Evolutionary conservation across 257 asterid species (phyloP), one percentile per base, ranked within the genome.

Genomic region (Gentiana straminea): DNA sequence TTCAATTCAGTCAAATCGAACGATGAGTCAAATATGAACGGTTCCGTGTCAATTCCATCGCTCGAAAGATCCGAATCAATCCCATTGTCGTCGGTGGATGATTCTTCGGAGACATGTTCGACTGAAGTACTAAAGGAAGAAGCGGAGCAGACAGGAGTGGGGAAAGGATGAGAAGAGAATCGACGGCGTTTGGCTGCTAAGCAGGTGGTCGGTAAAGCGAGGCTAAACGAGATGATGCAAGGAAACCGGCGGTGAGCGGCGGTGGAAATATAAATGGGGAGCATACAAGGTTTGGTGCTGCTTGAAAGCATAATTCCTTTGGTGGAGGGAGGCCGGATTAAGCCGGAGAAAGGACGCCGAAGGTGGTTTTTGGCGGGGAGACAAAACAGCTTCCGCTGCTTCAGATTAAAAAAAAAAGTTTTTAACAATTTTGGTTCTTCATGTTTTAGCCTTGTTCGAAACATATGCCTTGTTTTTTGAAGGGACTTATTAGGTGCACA

Each of bases 1-100:
- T 73, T 78, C 83, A 81, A 39, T 64, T 87, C 91, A n/a, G 60
- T 50, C 63, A 71, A 73, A 24, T 73, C 94, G 44, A 84, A 76
- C 35, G 94, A 56, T n/a, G 65, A 77, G 44, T 76, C 84, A 13
- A 81, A 75, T 46, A 65, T 62, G 76, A 78, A 70, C 49, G 64
- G 69, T 49, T 69, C 81, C 38, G 68, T 5, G 36, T 74, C 75
- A 24, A 24, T 24, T 43, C 38, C 49, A 64, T 61, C 61, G 48
- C 64, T 58, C 35, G 66, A 66, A 46, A 63, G 47, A 43, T 65
- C 75, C 46, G 33, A 58, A 5, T 54, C 68, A 13, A 55, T 54
- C 7, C 60, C 73, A 13, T 58, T 54, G 7, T 64, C 73, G 8
- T 54, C 60, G 12, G 51, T 44, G 33, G 33, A 59, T 47, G 66